These are phyloP conservation scores for Darksidea phi DNA, from an alignment of 495 filamentous ascomycete genomes.

Conservation along the genomic window DNA sequence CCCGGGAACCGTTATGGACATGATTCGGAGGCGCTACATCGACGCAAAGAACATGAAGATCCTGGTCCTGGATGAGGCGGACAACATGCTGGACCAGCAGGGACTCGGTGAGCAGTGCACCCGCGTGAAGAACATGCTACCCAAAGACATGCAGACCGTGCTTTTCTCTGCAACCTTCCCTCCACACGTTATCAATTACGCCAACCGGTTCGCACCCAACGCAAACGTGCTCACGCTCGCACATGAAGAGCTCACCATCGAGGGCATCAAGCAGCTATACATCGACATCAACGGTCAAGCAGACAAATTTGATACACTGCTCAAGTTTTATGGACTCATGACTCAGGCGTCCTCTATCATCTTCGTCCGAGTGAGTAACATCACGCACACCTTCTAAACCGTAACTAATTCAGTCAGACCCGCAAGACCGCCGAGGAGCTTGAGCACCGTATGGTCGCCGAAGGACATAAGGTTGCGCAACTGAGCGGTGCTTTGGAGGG, in stretches of 20 bases:
- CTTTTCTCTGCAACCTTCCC: constrained; percentile 98
- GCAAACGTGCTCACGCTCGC: constrained; percentile 86
- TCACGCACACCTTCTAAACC: neutral
- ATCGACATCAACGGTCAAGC: constrained; percentile 81
- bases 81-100: constrained; percentile 94
- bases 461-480: constrained; percentile 87
- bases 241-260: constrained; percentile 88
- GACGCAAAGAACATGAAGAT: constrained; percentile 65
- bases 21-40: constrained; percentile 70
- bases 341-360: constrained; percentile 97
- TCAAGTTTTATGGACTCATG: constrained; percentile 90
- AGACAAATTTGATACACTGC: constrained; percentile 82
- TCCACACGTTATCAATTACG: constrained; percentile 74
- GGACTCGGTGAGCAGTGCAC: constrained; percentile 93
- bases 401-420: constrained; percentile 16
- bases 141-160: constrained; percentile 71
- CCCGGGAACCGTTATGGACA: constrained; percentile 86
- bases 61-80: constrained; percentile 87
- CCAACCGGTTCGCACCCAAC: constrained; percentile 72
- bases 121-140: constrained; percentile 80
- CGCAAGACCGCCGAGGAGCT: constrained; percentile 79
- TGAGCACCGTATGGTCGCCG: constrained; percentile 75
- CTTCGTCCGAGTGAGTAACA: constrained; percentile 74
- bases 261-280: constrained; percentile 95
- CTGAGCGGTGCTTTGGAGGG: constrained; percentile 86